Evolutionary conservation across 106 monocot genomes (phyloP), one percentile per base, ranked within the genome.

Genomic region (Alisma plantagoaquatica): DNA sequence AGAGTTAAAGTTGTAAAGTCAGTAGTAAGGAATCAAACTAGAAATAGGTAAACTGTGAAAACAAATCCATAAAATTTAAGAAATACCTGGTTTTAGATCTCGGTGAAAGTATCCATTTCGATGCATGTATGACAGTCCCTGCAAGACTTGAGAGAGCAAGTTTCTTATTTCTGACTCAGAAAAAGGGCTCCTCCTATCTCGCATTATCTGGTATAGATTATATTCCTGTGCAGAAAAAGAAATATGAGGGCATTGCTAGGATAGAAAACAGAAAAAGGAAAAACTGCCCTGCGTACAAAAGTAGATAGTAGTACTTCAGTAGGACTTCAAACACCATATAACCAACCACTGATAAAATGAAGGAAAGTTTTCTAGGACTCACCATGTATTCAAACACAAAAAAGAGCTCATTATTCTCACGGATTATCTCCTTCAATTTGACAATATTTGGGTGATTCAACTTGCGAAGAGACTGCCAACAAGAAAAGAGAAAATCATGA

Each of bases 1-100:
- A 32, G 31, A 33, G 27, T 22, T 4, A 3, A 10, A 38, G 9
- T 7, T 6, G 14, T 6, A 38, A 38, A 38, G 14, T n/a, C n/a
- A n/a, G n/a, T n/a, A 38, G 14, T 38, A 47, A 33, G 9, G 24
- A 18, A 24, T 31, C 32, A n/a, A 33, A 45, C 48, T 10, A 16
- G 6, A 25, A 43, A 26, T 46, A 1, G 3, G n/a, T 10, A 35
- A 22, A 23, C 18, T 23, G 50, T 31, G 2, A 51, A 11, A 48
- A 60, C 2, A 29, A 0, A 25, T 6, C n/a, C 2, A 57, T 25
- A 21, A 28, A 44, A 26, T 43, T 46, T 10, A 55, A 22, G 20
- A 60, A 38, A 18, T 69, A 93, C 93, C 93, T 64, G 93, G 93
- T 65, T 93, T 93, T 46, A 93, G 57, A 59, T 93, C 93, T 62